Evolutionary conservation across 257 asterid genomes (phyloP).

Genomic region (Solanum medicagineum): DNA sequence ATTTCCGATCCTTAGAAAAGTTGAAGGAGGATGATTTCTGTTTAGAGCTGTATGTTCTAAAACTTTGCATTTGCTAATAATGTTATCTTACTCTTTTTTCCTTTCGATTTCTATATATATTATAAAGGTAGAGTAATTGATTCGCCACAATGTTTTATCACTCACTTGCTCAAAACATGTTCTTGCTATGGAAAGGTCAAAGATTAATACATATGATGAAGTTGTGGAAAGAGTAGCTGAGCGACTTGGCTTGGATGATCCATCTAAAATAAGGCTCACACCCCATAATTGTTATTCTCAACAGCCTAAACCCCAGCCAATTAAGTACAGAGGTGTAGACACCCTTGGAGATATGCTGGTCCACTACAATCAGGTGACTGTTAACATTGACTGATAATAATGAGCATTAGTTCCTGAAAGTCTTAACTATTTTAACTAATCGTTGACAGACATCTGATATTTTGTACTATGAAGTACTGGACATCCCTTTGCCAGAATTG

Average conservation of each 20-base stretch:
- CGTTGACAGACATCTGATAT: conserved; percentile 66
- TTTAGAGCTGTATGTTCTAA: conserved; percentile 72
- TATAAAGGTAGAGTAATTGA: not conserved
- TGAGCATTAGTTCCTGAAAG: not conserved
- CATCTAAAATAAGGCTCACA: conserved; percentile 88
- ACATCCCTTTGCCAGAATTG: conserved; percentile 93
- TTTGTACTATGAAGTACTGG: conserved; percentile 89
- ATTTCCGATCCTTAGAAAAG: conserved; percentile 74
- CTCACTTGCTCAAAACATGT: not conserved
- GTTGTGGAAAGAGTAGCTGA: conserved; percentile 91
- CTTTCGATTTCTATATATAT: not conserved
- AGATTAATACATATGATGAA: conserved; percentile 84
- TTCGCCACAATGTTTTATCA: not conserved
- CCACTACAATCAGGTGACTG: conserved; percentile 88
- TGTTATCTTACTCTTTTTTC: not conserved
- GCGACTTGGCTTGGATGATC: conserved; percentile 72
- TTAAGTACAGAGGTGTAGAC: conserved; percentile 77
- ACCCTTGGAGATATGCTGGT: conserved; percentile 85
- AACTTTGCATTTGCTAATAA: not conserved
- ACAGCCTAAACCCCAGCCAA: conserved; percentile 88
- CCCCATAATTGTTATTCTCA: conserved; percentile 97
- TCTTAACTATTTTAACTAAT: not conserved
- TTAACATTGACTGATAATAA: not conserved
- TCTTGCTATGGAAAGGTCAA: conserved; percentile 39
- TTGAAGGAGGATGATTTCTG: conserved; percentile 88